Base-by-base conservation (phyloP, 768 basidiomycete genomes). In the Cantharellus cinnabarinus region DNA sequence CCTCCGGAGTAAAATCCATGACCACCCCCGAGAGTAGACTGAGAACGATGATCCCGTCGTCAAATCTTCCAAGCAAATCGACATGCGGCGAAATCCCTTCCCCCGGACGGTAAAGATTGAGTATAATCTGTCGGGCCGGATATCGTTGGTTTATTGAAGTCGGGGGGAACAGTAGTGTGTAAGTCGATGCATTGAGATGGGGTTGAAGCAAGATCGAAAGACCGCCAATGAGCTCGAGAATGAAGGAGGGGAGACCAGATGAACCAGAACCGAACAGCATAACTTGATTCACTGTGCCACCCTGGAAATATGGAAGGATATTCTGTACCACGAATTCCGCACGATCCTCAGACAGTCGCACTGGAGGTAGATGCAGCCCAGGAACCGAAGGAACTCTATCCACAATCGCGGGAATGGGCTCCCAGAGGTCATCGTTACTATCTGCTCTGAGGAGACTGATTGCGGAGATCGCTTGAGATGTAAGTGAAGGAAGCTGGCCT, bases 51-150 rank as follows among this genome's bases (percentile, higher is more conserved):
- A 98, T 93, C 1, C 88, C 90, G 66, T 94, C 88, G 4, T 79
- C 89, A 66, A 85, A 98, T 10, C 93, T 79, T 37, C 75, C 71
- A 2, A 88, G 76, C 34, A 98, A 74, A 66, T 98, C 93, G 50
- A 98, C 77, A 64, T 97, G 93, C 0, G 88, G 77, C 0, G 81
- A 73, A 63, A 98, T 97, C 5, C 93, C 93, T 67, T 90, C 80
- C 4, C 93, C 93, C 0, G 90, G 88, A 29, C 72, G 71, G 68
- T 98, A 98, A 1, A 91, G 73, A 67, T 97, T 98, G 57, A 97
- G 64, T 59, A 97, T 98, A 1, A 81, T 86, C 67, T 97, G 91
- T 37, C 89, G 76, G 0, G 86, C 82, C 3, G 65, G 61, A 1
- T 56, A 5, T 14, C 35, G 69, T 61, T 57, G 70, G 68, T 39